Base-by-base conservation (phyloP, 768 basidiomycete species). In the Amanita rimosa region DNA sequence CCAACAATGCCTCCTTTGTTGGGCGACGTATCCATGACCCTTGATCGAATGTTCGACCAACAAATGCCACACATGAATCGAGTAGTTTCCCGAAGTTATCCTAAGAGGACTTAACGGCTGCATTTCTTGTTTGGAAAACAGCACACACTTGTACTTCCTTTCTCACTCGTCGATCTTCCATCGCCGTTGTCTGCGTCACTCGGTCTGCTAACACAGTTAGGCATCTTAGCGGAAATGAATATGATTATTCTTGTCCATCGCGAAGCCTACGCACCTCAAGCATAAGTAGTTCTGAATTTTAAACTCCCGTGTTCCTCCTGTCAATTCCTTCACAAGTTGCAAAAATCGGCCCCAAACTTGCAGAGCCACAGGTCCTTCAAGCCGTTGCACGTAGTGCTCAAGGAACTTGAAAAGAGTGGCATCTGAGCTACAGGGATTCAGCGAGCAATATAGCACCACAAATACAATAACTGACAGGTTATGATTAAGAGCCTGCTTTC, bases 281-380 rank as follows among this genome's bases (percentile, higher is more conserved):
- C 81, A 72, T 10, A 83, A 73, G 63, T 85, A 91, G 10, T 80
- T 71, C 51, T 87, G 82, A 0, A 73, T 54, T 54, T 83, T 85
- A 64, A 83, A 85, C 26, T 84, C 81, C 24, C 81, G 74, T 17
- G 79, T 68, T 44, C 69, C 75, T 34, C 69, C 72, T n/a, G 78
- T 64, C 17, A 95, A 62, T 19, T 97, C 94, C 58, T 85, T 89
- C 6, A 81, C 77, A 37, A 97, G 68, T 43, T 81, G 77, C 53
- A 89, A 68, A 57, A 83, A 83, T 16, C 88, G 76, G 37, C 68
- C 64, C 95, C 95, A 98, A 16, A 97, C 86, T 66, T 98, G 96
- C 9, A 93, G 72, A 3, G 90, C 94, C 31, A 96, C 68, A 0
- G 96, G 90, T 0, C 91, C 90, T 62, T 98, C 96, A 36, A 98